These are phyloP conservation scores for Isoetes taiwanensis DNA, from an alignment of 75 land plant species.

Conservation along the genomic window DNA sequence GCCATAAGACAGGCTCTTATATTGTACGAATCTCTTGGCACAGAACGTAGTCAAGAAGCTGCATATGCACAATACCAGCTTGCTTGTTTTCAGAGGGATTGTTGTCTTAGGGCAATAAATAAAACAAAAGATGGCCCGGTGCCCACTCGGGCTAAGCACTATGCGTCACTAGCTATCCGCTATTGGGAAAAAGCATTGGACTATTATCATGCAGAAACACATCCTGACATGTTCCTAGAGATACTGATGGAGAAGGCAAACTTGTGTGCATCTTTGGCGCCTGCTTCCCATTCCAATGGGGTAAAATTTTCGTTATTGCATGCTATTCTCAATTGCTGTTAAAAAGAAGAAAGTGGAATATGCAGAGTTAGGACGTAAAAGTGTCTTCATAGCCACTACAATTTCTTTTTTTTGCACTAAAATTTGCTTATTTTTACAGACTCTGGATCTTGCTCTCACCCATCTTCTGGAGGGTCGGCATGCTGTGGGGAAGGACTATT, in stretches of 20 bases:
- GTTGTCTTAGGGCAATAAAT: constrained; percentile 43
- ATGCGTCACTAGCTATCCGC: constrained; percentile 75
- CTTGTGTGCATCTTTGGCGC: constrained; percentile 34
- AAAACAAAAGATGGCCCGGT: constrained; percentile 26
- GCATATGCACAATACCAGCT: constrained; percentile 87
- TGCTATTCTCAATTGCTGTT: neutral
- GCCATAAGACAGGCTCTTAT: constrained; percentile 74
- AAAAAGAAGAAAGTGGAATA: neutral
- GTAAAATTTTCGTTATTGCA: constrained; percentile 21
- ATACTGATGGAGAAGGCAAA: constrained; percentile 68
- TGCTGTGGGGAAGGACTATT: neutral
- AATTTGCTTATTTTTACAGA: constrained; percentile 20
- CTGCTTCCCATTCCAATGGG: constrained; percentile 28
- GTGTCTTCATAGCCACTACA: neutral
- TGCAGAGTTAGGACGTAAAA: neutral
- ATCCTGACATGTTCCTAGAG: constrained; percentile 72
- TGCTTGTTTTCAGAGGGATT: constrained; percentile 70
- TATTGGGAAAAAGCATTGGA: constrained; percentile 71
- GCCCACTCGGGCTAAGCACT: constrained; percentile 49
- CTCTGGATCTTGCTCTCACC: constrained; percentile 64
- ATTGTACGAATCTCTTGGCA: constrained; percentile 72
- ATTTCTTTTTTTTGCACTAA: neutral
- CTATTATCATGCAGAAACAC: constrained; percentile 59
- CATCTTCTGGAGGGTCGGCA: constrained; percentile 60
- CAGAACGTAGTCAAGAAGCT: constrained; percentile 66